These are phyloP conservation scores for Parasarocladium wereldwijsianum DNA, from an alignment of 2,329 filamentous ascomycete genomes.

Conservation along the genomic window DNA sequence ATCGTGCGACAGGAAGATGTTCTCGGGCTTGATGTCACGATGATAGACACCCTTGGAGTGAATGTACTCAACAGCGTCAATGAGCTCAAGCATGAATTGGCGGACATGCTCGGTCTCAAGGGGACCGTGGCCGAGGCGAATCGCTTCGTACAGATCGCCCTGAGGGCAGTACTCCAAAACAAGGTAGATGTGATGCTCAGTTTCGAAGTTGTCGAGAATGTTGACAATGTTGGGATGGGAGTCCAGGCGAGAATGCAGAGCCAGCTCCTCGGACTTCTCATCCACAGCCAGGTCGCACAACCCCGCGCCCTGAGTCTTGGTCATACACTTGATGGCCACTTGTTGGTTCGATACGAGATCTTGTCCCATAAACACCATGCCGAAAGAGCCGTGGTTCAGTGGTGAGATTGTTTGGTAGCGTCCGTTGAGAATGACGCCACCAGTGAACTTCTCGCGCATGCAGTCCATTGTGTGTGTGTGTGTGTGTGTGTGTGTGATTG, in stretches of 20 bases:
- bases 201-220: conserved; percentile 81
- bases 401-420: conserved; percentile 86
- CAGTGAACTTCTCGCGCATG: conserved; percentile 67
- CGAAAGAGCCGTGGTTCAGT: conserved; percentile 96
- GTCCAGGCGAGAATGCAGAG: conserved; percentile 66
- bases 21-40: conserved; percentile 98
- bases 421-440: conserved; percentile 69
- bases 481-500: too few species aligned
- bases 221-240: conserved; percentile 88
- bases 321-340: conserved; percentile 93
- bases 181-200: conserved; percentile 74
- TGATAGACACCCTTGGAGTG: conserved; percentile 88
- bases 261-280: conserved; percentile 67
- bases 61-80: conserved; percentile 80
- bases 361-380: conserved; percentile 91
- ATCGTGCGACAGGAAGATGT: conserved; percentile 82
- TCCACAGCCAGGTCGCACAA: conserved; percentile 58
- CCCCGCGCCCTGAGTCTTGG: conserved; percentile 57
- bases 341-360: conserved; percentile 62
- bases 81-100: conserved; percentile 89
- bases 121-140: conserved; percentile 74
- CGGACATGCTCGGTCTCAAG: conserved; percentile 93
- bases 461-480: conserved; percentile 72
- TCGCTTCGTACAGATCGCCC: conserved; percentile 94
- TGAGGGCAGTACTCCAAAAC: conserved; percentile 92